Evolutionary conservation across 805 yeast genomes (phyloP).

Genomic region (Cephaloascus albidus): DNA sequence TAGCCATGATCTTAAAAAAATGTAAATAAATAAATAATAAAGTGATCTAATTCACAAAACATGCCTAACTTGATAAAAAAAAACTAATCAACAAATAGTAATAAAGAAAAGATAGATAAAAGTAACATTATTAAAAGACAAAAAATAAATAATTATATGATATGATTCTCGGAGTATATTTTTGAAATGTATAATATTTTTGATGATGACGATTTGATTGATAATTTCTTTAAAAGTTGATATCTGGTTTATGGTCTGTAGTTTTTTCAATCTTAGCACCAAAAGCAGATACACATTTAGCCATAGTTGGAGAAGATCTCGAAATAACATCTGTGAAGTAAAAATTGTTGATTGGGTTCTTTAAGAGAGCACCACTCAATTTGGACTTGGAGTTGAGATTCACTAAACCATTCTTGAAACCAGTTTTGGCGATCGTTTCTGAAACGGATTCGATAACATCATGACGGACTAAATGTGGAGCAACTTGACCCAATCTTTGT

Average conservation of each 20-base stretch:
- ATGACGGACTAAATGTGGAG: constrained; percentile 73
- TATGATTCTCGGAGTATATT: background rate
- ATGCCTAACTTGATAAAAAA: background rate
- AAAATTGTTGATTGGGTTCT: constrained; percentile 71
- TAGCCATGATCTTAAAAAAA: background rate
- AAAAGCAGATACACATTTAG: constrained; percentile 68
- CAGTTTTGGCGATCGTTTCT: constrained; percentile 44
- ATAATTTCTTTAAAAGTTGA: constrained; percentile 17
- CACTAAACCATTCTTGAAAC: constrained; percentile 34
- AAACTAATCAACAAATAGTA: background rate
- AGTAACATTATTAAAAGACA: background rate
- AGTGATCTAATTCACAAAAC: background rate
- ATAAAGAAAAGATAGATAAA: background rate
- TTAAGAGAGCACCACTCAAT: constrained; percentile 35
- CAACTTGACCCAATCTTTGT: constrained; percentile 61
- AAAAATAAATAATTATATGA: background rate
- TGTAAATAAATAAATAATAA: background rate
- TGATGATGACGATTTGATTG: background rate
- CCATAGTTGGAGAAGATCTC: constrained; percentile 85
- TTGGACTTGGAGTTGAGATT: constrained; percentile 29
- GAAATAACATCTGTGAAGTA: constrained; percentile 85
- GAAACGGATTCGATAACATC: constrained; percentile 67
- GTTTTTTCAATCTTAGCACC: constrained; percentile 58
- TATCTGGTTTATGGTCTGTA: constrained; percentile 35
- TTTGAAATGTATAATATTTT: background rate